A percentile compares a stretch with the other conserved stretches of the same genome.
Conservation (phyloP, 2,329 filamentous ascomycete species). For the Cercospora canescens region DNA sequence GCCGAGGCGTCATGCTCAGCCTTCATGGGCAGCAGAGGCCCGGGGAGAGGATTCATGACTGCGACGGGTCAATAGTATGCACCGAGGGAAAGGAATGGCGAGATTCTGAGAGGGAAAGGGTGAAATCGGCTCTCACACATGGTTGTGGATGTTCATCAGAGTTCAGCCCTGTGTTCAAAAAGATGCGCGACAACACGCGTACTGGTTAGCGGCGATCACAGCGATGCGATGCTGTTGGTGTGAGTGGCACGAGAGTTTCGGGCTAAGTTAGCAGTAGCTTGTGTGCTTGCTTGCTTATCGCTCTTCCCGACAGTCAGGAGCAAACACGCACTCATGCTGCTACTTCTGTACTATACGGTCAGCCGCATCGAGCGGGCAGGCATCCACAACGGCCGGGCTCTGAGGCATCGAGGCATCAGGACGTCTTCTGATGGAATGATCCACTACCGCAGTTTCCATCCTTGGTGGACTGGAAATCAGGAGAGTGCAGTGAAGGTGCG, state of each 20-base stretch:
- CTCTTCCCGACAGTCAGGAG: no score
- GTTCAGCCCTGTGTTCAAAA: not conserved
- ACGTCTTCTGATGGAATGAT: not conserved
- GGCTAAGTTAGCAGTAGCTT: not conserved
- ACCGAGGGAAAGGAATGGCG: not conserved
- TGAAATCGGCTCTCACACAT: not conserved
- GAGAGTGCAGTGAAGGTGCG: not conserved
- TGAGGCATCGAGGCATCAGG: no score
- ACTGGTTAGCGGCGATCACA: not conserved
- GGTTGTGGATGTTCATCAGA: not conserved
- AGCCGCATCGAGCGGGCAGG: no score
- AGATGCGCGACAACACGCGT: not conserved
- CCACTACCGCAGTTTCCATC: not conserved
- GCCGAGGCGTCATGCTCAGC: not conserved
- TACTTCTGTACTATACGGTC: not conserved
- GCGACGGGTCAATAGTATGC: not conserved
- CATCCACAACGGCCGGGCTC: no score
- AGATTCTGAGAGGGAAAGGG: not conserved
- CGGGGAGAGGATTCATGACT: not conserved
- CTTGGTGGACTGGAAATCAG: not conserved
- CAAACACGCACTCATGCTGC: not conserved
- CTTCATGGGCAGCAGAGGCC: slow-evolving; percentile 2
- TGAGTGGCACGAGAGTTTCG: not conserved
- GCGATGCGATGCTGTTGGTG: not conserved
- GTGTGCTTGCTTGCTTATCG: not conserved